Evolutionary conservation across 805 yeast species (phyloP).

Genomic region (Nakazawaea ishiwadae): DNA sequence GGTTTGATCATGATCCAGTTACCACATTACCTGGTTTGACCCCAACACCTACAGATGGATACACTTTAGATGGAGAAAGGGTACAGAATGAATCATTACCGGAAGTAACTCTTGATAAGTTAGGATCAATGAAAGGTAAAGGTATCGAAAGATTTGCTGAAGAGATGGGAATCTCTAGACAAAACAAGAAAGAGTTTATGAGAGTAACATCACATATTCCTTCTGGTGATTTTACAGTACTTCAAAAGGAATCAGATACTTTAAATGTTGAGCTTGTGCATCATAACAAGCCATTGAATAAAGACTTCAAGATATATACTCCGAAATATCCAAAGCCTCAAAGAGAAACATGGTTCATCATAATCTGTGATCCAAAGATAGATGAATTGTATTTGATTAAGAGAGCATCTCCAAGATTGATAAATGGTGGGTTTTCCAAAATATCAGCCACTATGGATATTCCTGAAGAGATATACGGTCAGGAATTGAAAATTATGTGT

Average conservation of each 20-base stretch:
- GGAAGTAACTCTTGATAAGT: conserved; percentile 27
- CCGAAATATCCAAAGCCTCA: conserved; percentile 88
- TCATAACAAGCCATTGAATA: conserved; percentile 41
- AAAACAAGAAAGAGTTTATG: conserved; percentile 43
- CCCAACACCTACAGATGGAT: conserved; percentile 15
- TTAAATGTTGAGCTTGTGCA: conserved; percentile 49
- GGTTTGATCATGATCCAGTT: conserved; percentile 79
- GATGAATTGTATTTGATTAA: conserved; percentile 62
- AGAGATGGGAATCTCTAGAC: conserved; percentile 36
- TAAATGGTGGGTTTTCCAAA: conserved; percentile 14
- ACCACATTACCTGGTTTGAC: conserved; percentile 47
- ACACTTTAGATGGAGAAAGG: conserved; percentile 28
- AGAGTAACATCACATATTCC: conserved; percentile 58
- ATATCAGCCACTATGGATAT: conserved; percentile 43
- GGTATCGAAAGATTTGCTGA: conserved; percentile 31
- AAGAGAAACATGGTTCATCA: conserved; percentile 88
- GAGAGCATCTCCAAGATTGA: conserved; percentile 61
- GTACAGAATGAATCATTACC: conserved; percentile 8
- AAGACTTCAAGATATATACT: conserved; percentile 64
- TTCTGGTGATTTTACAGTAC: conserved; percentile 40
- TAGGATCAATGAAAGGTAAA: conserved; percentile 38
- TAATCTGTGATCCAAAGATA: conserved; percentile 44
- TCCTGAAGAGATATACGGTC: conserved; percentile 44
- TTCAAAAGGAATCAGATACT: conserved; percentile 30
- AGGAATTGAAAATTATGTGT: conserved; percentile 39